Evolutionary conservation across 2,329 filamentous ascomycete genomes (phyloP).

Genomic region (Xylaria sp.): DNA sequence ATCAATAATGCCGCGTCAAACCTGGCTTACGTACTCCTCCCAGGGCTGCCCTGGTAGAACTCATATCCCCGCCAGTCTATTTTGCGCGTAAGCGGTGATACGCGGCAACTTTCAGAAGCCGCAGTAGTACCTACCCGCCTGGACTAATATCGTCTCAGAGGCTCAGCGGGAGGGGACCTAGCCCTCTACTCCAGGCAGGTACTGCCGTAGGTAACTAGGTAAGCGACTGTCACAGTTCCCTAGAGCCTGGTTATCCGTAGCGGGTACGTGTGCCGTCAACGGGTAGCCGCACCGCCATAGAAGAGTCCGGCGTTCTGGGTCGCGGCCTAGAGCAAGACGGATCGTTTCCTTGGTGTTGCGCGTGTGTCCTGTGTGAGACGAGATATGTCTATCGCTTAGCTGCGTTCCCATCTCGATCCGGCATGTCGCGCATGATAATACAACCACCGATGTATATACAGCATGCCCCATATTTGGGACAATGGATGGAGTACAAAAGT

Average conservation of each 20-base stretch:
- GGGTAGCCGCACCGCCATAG: not conserved
- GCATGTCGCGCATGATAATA: not conserved
- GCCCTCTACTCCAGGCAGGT: too few species aligned
- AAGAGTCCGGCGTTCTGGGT: not conserved
- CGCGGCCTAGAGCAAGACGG: too few species aligned
- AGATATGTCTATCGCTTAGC: slow-evolving; percentile 7
- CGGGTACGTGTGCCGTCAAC: not conserved
- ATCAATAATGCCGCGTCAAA: too few species aligned
- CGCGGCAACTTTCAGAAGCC: not conserved
- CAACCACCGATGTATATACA: not conserved
- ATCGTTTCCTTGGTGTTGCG: not conserved
- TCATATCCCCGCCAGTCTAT: too few species aligned
- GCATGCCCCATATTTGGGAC: too few species aligned
- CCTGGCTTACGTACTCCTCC: too few species aligned
- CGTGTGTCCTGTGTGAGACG: not conserved
- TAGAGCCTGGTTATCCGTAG: not conserved
- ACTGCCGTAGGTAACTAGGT: too few species aligned
- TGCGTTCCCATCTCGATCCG: slow-evolving; percentile 12
- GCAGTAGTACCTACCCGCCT: not conserved
- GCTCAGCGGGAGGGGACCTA: too few species aligned
- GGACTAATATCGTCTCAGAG: too few species aligned
- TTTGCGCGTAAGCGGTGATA: not conserved
- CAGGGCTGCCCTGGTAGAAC: too few species aligned
- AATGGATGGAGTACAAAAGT: too few species aligned
- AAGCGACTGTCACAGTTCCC: not conserved